Percentiles rank a stretch among this genome's conserved stretches.
Evolutionary conservation across 352 stramenopile species (phyloP).

Genomic region (Globisporangium sylvaticum): DNA sequence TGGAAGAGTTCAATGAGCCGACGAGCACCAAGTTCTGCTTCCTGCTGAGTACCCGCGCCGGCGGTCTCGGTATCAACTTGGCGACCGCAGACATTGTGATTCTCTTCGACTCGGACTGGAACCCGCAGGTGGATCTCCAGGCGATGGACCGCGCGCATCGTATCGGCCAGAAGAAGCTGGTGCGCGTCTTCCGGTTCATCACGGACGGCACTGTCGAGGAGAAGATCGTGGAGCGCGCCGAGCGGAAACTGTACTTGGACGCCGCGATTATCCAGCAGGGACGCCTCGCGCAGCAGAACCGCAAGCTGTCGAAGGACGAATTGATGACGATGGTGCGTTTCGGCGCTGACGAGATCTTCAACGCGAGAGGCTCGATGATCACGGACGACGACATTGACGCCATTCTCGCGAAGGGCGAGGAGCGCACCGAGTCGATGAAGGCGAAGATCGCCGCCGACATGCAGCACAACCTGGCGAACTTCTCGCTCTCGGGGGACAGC

Average conservation of each 20-base stretch:
- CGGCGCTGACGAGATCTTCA: constrained; percentile 88
- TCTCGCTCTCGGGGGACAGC: constrained; percentile 91
- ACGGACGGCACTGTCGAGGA: constrained; percentile 98
- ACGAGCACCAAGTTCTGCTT: constrained; percentile 97
- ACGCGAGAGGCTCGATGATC: constrained; percentile 83
- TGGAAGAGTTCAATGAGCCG: constrained; percentile 98
- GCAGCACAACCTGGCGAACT: constrained; percentile 96
- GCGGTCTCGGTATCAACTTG: constrained; percentile 98
- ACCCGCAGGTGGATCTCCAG: constrained; percentile 98
- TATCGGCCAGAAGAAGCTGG: constrained; percentile 98
- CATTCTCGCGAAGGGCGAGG: constrained; percentile 88
- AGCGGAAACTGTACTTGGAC: constrained; percentile 98
- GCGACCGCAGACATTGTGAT: constrained; percentile 99
- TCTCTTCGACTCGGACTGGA: constrained; percentile 98
- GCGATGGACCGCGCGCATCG: constrained; percentile 97
- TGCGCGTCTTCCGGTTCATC: constrained; percentile 98
- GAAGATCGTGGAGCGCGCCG: constrained; percentile 97
- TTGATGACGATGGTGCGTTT: constrained; percentile 97
- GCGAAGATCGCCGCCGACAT: constrained; percentile 88
- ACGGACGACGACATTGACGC: constrained; percentile 92
- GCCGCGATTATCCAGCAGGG: constrained; percentile 99
- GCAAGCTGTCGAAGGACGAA: constrained; percentile 94
- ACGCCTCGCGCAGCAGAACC: constrained; percentile 91
- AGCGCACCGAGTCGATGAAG: constrained; percentile 89
- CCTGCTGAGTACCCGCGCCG: constrained; percentile 94